Evolutionary conservation across 331 rosid species (phyloP).

Genomic region (Saraca asoca): DNA sequence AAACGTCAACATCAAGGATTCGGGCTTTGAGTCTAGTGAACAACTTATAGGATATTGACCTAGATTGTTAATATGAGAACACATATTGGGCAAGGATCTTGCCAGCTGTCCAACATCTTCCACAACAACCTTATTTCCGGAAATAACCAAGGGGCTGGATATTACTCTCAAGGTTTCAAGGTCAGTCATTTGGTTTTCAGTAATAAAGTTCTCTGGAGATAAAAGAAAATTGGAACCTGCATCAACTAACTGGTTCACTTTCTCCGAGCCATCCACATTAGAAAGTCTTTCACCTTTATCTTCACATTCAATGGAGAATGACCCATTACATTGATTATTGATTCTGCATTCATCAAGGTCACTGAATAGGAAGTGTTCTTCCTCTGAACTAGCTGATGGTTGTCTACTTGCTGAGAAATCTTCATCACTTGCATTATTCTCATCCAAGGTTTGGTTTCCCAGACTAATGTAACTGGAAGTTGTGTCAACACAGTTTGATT

Average conservation of each 20-base stretch:
- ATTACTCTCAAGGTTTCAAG: constrained; percentile 35
- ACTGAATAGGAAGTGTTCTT: constrained; percentile 57
- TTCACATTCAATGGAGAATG: constrained; percentile 35
- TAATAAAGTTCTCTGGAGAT: constrained; percentile 26
- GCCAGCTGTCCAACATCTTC: constrained; percentile 44
- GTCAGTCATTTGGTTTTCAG: constrained; percentile 33
- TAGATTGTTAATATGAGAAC: constrained; percentile 33
- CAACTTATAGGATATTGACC: constrained; percentile 47
- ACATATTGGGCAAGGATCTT: constrained; percentile 68
- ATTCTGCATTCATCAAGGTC: constrained; percentile 55
- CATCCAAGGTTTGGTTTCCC: constrained; percentile 42
- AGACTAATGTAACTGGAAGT: constrained; percentile 41
- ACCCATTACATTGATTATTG: constrained; percentile 35
- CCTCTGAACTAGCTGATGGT: constrained; percentile 45
- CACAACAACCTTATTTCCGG: constrained; percentile 37
- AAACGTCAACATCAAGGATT: constrained; percentile 32
- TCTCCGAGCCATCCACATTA: constrained; percentile 36
- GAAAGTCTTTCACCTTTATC: constrained; percentile 41
- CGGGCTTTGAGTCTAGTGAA: constrained; percentile 54
- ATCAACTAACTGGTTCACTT: constrained; percentile 25
- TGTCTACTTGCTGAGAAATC: constrained; percentile 35
- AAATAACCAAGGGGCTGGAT: constrained; percentile 54
- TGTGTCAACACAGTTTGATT: constrained; percentile 33
- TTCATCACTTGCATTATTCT: constrained; percentile 35
- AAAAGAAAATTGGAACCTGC: constrained; percentile 30